phyloP scores from a whole-genome alignment of 2,329 filamentous ascomycete species.

The Beauveria bassiana region DNA sequence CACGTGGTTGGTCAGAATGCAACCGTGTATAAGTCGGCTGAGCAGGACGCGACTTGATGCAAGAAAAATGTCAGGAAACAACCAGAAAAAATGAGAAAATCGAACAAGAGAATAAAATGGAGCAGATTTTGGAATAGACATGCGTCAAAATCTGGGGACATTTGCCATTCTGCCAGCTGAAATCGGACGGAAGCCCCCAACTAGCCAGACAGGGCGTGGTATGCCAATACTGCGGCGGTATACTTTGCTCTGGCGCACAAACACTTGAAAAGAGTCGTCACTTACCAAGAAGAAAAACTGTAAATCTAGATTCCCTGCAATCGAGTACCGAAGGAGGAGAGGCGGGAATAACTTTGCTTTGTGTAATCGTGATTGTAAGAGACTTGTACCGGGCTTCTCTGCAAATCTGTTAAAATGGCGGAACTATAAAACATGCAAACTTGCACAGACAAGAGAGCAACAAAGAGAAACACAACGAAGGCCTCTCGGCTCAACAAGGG shows the following conservation, averaged over 20 bases:
- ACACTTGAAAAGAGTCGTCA: too few species aligned
- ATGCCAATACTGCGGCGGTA: neutral
- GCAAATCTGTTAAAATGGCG: neutral
- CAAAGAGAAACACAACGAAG: neutral
- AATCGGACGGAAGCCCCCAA: neutral
- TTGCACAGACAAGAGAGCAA: neutral
- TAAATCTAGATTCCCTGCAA: too few species aligned
- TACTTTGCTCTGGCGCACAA: neutral
- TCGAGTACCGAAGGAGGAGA: too few species aligned
- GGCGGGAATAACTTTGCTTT: too few species aligned
- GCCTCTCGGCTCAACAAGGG: neutral
- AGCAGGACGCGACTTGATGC: neutral
- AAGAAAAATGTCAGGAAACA: neutral
- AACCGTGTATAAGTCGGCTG: constrained; percentile 5
- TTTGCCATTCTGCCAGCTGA: neutral
- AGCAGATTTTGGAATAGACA: neutral
- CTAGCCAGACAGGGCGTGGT: neutral
- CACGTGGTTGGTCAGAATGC: constrained; percentile 11
- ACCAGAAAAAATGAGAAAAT: neutral
- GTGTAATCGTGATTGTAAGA: too few species aligned
- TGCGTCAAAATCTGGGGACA: too few species aligned
- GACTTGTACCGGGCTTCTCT: neutral
- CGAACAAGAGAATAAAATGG: neutral
- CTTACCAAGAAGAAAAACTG: too few species aligned
- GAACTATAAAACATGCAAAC: neutral